A percentile compares a stretch with the other conserved stretches of the same genome.
Conservation (phyloP, 139 green algal genomes). For the Chlorella sp. region DNA sequence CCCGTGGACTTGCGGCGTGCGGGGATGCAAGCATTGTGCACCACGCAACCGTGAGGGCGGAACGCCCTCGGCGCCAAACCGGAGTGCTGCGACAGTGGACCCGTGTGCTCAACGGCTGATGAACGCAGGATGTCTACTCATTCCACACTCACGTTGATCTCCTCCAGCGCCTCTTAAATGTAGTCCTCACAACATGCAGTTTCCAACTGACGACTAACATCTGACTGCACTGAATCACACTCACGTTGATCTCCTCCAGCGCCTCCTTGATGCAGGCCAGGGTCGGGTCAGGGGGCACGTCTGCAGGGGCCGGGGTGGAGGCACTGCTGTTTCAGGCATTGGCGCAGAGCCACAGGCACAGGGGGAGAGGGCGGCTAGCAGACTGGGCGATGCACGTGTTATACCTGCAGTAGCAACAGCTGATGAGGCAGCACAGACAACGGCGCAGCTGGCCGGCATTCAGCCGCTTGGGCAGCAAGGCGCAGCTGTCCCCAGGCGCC, state of each 20-base stretch:
- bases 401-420: too few relatives aligned
- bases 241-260: constrained; percentile 50
- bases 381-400: too few relatives aligned
- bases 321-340: background rate
- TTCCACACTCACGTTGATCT: constrained; percentile 45
- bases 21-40: background rate
- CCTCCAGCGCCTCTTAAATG: constrained; percentile 52
- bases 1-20: too few relatives aligned
- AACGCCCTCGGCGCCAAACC: too few relatives aligned
- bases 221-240: background rate
- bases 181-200: too few relatives aligned
- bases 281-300: constrained; percentile 64
- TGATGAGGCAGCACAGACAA: too few relatives aligned
- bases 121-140: too few relatives aligned
- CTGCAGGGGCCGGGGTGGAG: background rate
- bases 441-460: background rate
- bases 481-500: too few relatives aligned
- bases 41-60: background rate
- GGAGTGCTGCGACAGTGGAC: background rate
- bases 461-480: constrained; percentile 50
- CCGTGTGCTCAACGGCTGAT: background rate
- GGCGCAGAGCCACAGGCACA: background rate
- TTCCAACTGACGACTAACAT: too few relatives aligned
- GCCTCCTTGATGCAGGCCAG: constrained; percentile 61
- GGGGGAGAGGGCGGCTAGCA: too few relatives aligned